These are phyloP conservation scores for Amyloporia xantha DNA, from an alignment of 768 basidiomycete genomes.

Conservation along the genomic window DNA sequence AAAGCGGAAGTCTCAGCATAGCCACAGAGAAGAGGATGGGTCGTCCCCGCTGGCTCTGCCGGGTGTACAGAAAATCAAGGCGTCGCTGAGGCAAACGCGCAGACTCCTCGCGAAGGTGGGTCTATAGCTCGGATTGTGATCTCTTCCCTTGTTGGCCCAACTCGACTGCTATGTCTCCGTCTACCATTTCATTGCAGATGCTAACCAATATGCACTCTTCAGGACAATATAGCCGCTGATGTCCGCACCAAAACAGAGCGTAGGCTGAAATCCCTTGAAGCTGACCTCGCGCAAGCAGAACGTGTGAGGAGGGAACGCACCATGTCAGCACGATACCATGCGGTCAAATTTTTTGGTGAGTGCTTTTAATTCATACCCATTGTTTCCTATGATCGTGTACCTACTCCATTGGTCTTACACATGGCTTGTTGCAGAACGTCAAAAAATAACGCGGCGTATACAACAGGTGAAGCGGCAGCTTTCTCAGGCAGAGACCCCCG, in stretches of 20 bases:
- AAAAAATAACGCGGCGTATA: conserved; percentile 79
- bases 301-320: conserved; percentile 59
- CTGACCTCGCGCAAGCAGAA: conserved; percentile 63
- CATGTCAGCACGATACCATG: conserved; percentile 77
- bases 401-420: no score
- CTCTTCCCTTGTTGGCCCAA: no score
- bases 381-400: neutral
- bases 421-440: conserved; percentile 66
- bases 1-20: neutral
- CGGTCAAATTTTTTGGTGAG: conserved; percentile 90
- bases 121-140: neutral
- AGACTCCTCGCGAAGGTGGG: conserved; percentile 74
- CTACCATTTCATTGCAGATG: neutral
- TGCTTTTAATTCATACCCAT: no score
- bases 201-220: neutral
- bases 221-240: conserved; percentile 83
- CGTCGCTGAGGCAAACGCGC: conserved; percentile 74
- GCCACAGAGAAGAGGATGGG: neutral
- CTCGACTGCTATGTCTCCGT: neutral
- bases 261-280: conserved; percentile 65
- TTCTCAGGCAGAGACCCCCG: conserved; percentile 5
- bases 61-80: conserved; percentile 84
- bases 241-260: conserved; percentile 79
- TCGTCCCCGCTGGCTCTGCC: conserved; percentile 24
- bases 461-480: conserved; percentile 57